These are phyloP conservation scores for Mycosarcoma mackinlayi DNA, from an alignment of 1,284 basidiomycete genomes.

Conservation along the genomic window DNA sequence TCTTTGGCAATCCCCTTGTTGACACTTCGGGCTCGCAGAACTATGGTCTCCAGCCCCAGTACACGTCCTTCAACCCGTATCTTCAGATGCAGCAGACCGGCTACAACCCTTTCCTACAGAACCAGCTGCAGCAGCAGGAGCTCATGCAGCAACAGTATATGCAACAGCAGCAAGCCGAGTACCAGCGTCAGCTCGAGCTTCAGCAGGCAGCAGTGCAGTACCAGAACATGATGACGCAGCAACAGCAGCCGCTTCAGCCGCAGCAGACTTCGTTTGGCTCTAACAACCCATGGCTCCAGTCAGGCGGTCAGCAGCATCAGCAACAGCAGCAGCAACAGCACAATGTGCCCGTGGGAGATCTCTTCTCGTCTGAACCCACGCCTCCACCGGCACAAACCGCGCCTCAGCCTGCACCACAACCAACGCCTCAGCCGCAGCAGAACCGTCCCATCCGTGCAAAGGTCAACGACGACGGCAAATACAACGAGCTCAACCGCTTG, in stretches of 20 bases:
- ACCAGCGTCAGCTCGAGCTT: constrained; percentile 68
- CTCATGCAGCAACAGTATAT: constrained; percentile 72
- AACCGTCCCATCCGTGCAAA: constrained; percentile 39
- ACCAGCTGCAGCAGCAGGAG: constrained; percentile 77
- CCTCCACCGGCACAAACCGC: constrained; percentile 32
- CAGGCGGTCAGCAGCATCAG: constrained; percentile 46
- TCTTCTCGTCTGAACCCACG: constrained; percentile 51
- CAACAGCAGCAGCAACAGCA: constrained; percentile 38
- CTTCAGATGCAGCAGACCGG: constrained; percentile 70
- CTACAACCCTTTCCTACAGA: constrained; percentile 64
- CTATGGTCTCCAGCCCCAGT: constrained; percentile 71
- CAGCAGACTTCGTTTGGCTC: constrained; percentile 78
- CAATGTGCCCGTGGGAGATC: constrained; percentile 59
- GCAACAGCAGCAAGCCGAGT: constrained; percentile 64
- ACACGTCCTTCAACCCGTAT: constrained; percentile 72
- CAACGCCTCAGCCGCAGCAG: constrained; percentile 25
- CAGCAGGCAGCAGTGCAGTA: constrained; percentile 69
- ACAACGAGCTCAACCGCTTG: constrained; percentile 63
- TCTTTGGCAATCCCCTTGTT: constrained; percentile 61
- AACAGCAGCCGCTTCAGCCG: constrained; percentile 68
- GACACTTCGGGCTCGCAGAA: constrained; percentile 47
- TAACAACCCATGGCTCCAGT: constrained; percentile 82
- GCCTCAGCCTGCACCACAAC: constrained; percentile 21
- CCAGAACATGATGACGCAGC: constrained; percentile 69
- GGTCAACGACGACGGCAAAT: constrained; percentile 47